Conservation (phyloP, 2,329 filamentous ascomycete species). For the Penicillium sumatraense region DNA sequence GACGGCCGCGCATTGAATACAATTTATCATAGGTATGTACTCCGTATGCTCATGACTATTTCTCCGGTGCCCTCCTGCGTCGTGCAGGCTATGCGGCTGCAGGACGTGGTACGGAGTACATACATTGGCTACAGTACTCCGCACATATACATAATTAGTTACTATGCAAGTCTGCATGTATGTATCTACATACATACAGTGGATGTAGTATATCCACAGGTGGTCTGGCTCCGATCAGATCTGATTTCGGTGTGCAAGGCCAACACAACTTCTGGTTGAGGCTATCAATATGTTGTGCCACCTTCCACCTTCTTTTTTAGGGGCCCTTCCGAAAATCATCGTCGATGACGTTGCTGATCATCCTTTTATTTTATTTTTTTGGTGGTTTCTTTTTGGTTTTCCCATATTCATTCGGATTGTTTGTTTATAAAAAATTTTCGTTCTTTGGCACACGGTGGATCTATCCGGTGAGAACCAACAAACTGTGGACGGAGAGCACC, state of each 20-base stretch:
- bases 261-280: not conserved
- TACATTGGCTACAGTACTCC: no score
- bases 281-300: conserved; percentile 8
- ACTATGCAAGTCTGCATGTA: no score
- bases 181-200: no score
- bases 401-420: no score
- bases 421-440: no score
- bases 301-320: conserved; percentile 5
- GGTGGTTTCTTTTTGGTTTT: not conserved
- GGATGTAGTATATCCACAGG: not conserved
- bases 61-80: conserved; percentile 21
- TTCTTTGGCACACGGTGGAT: not conserved
- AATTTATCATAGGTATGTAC: no score
- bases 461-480: conserved; percentile 3
- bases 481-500: not conserved
- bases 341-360: not conserved
- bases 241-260: not conserved
- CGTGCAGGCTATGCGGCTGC: conserved; percentile 9
- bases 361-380: not conserved
- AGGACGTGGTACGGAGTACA: not conserved
- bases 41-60: conserved; percentile 3
- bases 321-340: not conserved
- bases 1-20: conserved; percentile 2
- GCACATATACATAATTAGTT: no score
- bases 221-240: not conserved